phyloP scores from a whole-genome alignment of 1,284 basidiomycete genomes.

The Cryptococcus jaspeensis region DNA sequence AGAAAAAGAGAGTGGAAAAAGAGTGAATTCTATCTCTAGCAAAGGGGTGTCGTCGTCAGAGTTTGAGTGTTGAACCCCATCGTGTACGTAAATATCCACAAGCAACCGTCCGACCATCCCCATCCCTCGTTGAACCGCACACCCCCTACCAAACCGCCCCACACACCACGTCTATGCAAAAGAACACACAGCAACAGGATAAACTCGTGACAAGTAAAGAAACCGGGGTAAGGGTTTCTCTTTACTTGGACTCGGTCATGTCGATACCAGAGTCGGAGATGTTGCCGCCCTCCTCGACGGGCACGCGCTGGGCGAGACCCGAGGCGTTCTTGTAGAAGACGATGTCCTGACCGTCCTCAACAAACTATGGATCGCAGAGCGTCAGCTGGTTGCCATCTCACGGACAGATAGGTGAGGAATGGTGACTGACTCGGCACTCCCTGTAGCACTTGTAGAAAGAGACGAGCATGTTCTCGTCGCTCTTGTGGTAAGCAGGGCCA shows the following conservation, averaged over 20 bases:
- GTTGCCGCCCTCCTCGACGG: constrained; percentile 61
- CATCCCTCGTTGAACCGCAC: no score
- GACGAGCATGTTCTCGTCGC: constrained; percentile 56
- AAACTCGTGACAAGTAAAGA: background rate
- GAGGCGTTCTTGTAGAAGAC: constrained; percentile 86
- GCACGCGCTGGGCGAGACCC: constrained; percentile 70
- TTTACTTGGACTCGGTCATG: constrained; percentile 53
- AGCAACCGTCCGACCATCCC: no score
- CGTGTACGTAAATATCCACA: no score
- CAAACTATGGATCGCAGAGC: constrained; percentile 58
- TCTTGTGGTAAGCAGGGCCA: constrained; percentile 57
- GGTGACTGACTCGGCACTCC: constrained; percentile 48
- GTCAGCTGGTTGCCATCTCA: background rate
- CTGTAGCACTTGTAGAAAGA: constrained; percentile 56
- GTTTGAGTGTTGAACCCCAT: no score
- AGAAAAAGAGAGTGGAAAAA: no score
- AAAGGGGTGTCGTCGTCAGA: no score
- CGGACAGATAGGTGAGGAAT: background rate
- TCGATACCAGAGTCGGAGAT: constrained; percentile 83
- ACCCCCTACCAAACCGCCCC: no score
- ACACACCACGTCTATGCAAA: no score
- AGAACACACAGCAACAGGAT: background rate
- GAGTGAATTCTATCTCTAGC: no score
- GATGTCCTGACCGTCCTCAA: constrained; percentile 88
- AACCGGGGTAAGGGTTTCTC: background rate